These are phyloP conservation scores for Candida arabinofermentans DNA, from an alignment of 805 yeast genomes.

Conservation along the genomic window DNA sequence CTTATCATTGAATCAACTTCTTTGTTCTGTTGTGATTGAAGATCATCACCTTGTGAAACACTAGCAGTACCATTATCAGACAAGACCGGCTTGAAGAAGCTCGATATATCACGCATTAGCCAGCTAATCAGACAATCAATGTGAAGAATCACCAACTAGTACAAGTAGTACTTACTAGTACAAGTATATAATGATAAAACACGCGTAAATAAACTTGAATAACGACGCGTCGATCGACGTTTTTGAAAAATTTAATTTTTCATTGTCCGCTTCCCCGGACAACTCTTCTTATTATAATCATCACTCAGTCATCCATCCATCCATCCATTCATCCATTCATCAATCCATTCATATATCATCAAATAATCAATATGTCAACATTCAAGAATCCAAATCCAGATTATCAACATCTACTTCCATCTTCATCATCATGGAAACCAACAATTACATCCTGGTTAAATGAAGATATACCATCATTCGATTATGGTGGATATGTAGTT, in stretches of 20 bases:
- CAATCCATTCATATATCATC: no score
- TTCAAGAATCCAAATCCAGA: slow-evolving; percentile 31
- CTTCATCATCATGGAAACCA: slow-evolving; percentile 76
- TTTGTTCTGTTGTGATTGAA: no score
- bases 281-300: no score
- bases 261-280: not conserved
- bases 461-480: slow-evolving; percentile 93
- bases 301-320: no score
- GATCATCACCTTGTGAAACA: no score
- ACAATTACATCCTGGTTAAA: slow-evolving; percentile 70
- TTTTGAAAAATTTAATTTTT: no score
- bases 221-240: not conserved
- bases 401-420: slow-evolving; percentile 60
- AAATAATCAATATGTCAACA: not conserved
- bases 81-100: not conserved
- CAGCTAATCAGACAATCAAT: no score
- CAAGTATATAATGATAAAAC: not conserved
- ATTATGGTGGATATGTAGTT: slow-evolving; percentile 94
- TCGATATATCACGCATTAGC: not conserved
- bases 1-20: no score
- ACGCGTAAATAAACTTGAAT: not conserved
- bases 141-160: no score
- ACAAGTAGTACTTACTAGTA: no score
- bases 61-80: no score
- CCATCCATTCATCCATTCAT: no score